Evolutionary conservation across 176 grass and related monocot genomes (phyloP).

Genomic region (Triticum turgidum): DNA sequence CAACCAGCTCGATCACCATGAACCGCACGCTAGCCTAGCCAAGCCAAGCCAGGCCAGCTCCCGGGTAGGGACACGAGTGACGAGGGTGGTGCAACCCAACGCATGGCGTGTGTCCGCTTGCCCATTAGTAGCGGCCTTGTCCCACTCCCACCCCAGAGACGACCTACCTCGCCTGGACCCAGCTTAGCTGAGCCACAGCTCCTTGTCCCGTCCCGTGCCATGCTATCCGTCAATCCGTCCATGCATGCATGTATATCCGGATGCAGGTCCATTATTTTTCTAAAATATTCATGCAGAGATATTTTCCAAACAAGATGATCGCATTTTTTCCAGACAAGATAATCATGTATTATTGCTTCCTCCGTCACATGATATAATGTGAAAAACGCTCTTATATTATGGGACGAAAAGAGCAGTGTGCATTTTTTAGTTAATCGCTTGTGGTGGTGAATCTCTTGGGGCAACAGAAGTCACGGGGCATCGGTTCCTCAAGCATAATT

Average conservation of each 20-base stretch:
- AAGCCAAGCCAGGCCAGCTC: neutral
- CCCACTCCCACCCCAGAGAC: neutral
- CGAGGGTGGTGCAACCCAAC: neutral
- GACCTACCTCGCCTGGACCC: neutral
- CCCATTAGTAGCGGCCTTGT: neutral
- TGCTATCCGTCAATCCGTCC: no score
- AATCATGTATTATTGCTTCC: neutral
- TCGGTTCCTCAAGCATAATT: slow-evolving; percentile 31
- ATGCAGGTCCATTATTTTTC: neutral
- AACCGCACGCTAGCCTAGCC: neutral
- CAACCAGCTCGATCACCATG: neutral
- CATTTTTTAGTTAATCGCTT: neutral
- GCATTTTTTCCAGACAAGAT: neutral
- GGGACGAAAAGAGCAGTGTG: neutral
- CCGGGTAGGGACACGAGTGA: neutral
- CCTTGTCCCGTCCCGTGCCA: neutral
- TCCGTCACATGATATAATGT: no score
- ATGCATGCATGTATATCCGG: neutral
- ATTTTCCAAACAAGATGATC: neutral
- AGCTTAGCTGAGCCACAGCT: neutral
- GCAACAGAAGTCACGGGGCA: slow-evolving; percentile 4
- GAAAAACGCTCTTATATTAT: no score
- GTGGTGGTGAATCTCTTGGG: neutral
- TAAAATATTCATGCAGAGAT: no score
- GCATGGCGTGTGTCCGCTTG: neutral